Percentiles rank a stretch among this genome's conserved stretches.
Conservation (phyloP, 2,329 filamentous ascomycete genomes). For the Rhexocercosporidium sp. region DNA sequence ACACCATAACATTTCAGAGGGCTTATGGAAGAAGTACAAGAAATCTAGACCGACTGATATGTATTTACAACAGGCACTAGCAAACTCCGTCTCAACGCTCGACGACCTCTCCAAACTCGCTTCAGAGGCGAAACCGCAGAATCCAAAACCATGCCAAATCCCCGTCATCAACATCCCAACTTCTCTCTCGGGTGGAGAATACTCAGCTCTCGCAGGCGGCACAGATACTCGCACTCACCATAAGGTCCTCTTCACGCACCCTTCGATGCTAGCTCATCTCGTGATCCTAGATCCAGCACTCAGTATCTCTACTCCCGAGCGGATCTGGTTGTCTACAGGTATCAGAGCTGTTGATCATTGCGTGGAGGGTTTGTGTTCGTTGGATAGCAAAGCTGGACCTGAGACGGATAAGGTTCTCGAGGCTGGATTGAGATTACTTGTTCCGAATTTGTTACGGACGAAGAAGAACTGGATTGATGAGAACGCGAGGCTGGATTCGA, state of each 20-base stretch:
- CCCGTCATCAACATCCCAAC: constrained; percentile 49
- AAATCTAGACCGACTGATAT: background rate
- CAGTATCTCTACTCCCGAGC: constrained; percentile 54
- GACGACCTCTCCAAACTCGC: constrained; percentile 10
- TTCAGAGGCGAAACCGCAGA: constrained; percentile 8
- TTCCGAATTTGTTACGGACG: constrained; percentile 36
- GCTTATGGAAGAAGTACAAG: background rate
- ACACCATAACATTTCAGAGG: no score
- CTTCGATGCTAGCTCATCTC: constrained; percentile 52
- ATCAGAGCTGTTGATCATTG: constrained; percentile 63
- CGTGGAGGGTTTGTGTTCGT: constrained; percentile 58
- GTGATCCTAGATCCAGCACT: constrained; percentile 62
- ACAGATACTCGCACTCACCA: constrained; percentile 42
- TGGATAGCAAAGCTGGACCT: constrained; percentile 28
- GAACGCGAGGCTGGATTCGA: constrained; percentile 13
- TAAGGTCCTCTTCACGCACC: constrained; percentile 38
- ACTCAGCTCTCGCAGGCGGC: constrained; percentile 46
- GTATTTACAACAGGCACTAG: constrained; percentile 18
- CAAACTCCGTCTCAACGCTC: constrained; percentile 12
- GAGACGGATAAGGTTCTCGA: constrained; percentile 30
- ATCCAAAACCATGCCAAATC: constrained; percentile 33
- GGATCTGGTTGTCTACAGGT: constrained; percentile 63
- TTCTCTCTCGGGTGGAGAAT: constrained; percentile 49
- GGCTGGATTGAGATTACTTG: constrained; percentile 33
- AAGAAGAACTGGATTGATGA: constrained; percentile 25